phyloP scores from a whole-genome alignment of 257 asterid species.

The Capsicum baccatum region DNA sequence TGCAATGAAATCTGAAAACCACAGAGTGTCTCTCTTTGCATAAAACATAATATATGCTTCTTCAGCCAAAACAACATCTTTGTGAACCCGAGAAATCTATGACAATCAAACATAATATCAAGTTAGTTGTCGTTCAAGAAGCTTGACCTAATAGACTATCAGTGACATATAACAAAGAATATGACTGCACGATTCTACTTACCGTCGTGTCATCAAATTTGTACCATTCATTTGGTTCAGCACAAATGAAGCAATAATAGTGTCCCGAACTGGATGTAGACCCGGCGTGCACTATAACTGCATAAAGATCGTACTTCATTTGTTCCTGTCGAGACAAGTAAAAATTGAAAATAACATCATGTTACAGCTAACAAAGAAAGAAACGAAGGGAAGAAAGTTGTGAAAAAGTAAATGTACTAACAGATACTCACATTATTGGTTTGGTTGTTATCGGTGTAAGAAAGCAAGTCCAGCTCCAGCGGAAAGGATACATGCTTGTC shows the following conservation, averaged over 20 bases:
- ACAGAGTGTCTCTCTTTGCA: constrained; percentile 66
- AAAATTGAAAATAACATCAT: not conserved
- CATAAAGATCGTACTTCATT: constrained; percentile 45
- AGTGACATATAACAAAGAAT: not conserved
- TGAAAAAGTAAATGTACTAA: not conserved
- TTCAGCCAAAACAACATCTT: constrained; percentile 67
- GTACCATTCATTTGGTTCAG: constrained; percentile 70
- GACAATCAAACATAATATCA: not conserved
- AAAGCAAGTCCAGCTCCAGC: too few relatives aligned
- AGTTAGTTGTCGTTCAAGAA: not conserved
- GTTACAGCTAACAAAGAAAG: not conserved
- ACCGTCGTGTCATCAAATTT: constrained; percentile 80
- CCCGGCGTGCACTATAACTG: constrained; percentile 71
- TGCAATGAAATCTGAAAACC: constrained; percentile 19
- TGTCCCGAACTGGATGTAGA: constrained; percentile 74
- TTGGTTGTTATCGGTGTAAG: not conserved
- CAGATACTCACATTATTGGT: constrained; percentile 50
- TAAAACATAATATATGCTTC: constrained; percentile 86
- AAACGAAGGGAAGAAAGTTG: not conserved
- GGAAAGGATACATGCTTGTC: too few relatives aligned
- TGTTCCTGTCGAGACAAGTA: constrained; percentile 51
- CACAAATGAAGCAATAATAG: constrained; percentile 72
- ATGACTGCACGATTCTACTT: not conserved
- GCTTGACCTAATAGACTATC: too few relatives aligned
- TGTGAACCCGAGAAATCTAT: constrained; percentile 43